Evolutionary conservation across 805 yeast genomes (phyloP).

Genomic region (Yamadazyma endophytica): DNA sequence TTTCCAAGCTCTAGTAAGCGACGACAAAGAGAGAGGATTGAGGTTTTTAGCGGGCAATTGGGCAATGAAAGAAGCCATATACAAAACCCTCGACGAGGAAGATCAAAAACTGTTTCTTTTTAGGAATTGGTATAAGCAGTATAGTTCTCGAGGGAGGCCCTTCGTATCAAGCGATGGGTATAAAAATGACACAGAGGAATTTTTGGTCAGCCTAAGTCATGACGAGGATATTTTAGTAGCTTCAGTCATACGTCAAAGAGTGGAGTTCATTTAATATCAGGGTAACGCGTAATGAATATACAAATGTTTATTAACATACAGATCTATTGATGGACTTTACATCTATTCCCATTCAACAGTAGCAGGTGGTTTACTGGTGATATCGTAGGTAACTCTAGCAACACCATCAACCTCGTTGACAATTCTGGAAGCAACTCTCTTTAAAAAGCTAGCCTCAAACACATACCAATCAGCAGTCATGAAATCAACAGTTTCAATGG

Average conservation of each 20-base stretch:
- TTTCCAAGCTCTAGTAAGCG: constrained; percentile 16
- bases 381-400: constrained; percentile 97
- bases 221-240: constrained; percentile 60
- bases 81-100: constrained; percentile 47
- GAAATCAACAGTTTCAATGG: constrained; percentile 95
- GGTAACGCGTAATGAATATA: not conserved
- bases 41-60: constrained; percentile 52
- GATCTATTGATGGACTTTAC: not conserved
- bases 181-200: constrained; percentile 34
- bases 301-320: not conserved
- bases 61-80: constrained; percentile 76
- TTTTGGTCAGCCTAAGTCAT: constrained; percentile 57
- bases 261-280: constrained; percentile 4
- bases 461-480: constrained; percentile 99
- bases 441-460: constrained; percentile 88
- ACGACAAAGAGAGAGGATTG: constrained; percentile 21
- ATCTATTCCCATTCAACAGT: constrained; percentile 97
- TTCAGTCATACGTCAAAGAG: constrained; percentile 44
- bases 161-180: constrained; percentile 29
- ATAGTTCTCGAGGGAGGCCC: constrained; percentile 43
- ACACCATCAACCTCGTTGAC: constrained; percentile 99
- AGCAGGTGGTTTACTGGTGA: constrained; percentile 99
- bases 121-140: constrained; percentile 53
- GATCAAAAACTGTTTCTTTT: constrained; percentile 55
- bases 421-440: constrained; percentile 89